Base-by-base conservation (phyloP, 768 basidiomycete species). In the Tricholoma flavovirens region DNA sequence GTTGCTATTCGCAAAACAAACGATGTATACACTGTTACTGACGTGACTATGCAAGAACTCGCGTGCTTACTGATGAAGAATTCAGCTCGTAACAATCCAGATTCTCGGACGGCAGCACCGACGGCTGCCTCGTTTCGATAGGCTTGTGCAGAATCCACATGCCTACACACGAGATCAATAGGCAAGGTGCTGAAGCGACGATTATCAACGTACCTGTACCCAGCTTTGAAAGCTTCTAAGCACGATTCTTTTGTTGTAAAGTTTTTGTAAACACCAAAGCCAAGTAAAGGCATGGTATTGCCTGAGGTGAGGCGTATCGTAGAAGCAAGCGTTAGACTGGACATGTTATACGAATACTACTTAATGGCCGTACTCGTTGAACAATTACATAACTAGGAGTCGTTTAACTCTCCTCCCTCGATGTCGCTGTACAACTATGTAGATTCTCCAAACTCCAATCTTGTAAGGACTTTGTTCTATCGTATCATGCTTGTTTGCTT, bases 241-340 rank as follows among this genome's bases (percentile, higher is more conserved):
- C 82, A 81, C 17, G 85, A 81, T 0, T 77, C 62, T 29, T 70
- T 75, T 50, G 84, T 73, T 49, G 79, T 73, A 60, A 81, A 77
- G 69, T 88, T 89, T 64, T 82, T 77, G 63, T 83, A 90, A 17
- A 89, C 86, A 38, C 82, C 88, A 54, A 89, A 83, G 11, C 88
- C 88, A 2, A 90, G 73, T 5, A 77, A 66, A 21, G 88, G 88
- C 72, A 90, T 83, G 21, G 68, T 55, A 66, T 81, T 67, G 14
- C 86, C 64, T 60, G 64, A 61, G 6, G 62, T 59, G 32, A 65
- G 57, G 52, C 59, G 60, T 26, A 64, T 53, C 3, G 65, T 65
- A 7, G 70, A 68, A 9, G 59, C 24, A 12, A 68, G 56, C 7
- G 64, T 57, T 17, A 70, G 63, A 35, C 50, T 35, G 6, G 64